Evolutionary conservation across 169 alveolate genomes (phyloP), one percentile per base, ranked within the genome.

Genomic region (Plasmodium reichenowi): DNA sequence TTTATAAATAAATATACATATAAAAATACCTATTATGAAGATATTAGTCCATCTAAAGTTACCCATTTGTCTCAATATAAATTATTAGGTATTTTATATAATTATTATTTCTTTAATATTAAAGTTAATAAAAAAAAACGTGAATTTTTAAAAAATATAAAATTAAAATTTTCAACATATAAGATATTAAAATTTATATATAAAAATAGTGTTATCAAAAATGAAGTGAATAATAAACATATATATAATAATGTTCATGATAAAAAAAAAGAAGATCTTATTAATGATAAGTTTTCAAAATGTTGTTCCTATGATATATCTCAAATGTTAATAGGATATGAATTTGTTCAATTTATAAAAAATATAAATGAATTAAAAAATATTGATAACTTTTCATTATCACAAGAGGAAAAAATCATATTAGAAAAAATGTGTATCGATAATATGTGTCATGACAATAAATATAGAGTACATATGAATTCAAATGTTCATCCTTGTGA

Each of bases 1-100:
- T 32, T 64, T 88, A n/a, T 29, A 64, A 88, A 70, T 20, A 60
- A 68, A 62, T 93, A 93, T 72, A 93, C 93, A 38, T 95, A 93
- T 87, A 85, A 76, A 43, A 91, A 88, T 64, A 92, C 94, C 4
- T 94, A 95, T 83, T 86, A 78, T 89, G 96, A 94, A 43, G 96
- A 88, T 62, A 72, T 88, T 56, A 95, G 97, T 74, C 97, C 97
- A 24, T 80, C 95, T 43, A 93, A 93, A 76, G 94, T 95, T 47
- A 78, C 94, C 15, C 95, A 95, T 91, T 72, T 95, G 48, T 94
- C 97, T n/a, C 97, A 95, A 71, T 94, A 95, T 78, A 88, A 92
- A 74, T 87, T 95, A 63, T 93, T 93, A 66, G 94, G 95, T 20
- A 88, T 95, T 45, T 75, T 94, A 17, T 88, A 94, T 72, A 72